Evolutionary conservation across 176 grass and related monocot genomes (phyloP), one percentile per base, ranked within the genome.

Genomic region (Eleusine indica): DNA sequence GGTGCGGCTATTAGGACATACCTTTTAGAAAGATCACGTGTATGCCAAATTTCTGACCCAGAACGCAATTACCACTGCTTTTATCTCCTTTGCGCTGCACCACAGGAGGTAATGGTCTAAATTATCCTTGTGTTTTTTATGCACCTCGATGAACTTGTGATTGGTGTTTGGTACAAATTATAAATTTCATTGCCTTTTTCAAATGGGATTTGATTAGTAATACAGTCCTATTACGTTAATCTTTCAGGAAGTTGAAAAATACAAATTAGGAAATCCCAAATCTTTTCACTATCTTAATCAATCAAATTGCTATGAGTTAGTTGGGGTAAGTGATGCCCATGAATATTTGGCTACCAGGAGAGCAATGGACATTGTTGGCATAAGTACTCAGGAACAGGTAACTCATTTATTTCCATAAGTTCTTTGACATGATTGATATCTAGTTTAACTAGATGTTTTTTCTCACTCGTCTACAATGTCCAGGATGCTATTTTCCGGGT

Each of bases 401-500:
- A 25, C 73, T 85, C 68, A 83, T 29, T 87, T 83, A 7, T 52
- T 73, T 76, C 57, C 61, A 83, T 62, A 47, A 72, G 10, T 68
- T 86, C 38, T 57, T 86, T 67, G 47, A 47, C 70, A 75, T 77
- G 57, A 68, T 86, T 65, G 39, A 54, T 92, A 52, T 12, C 30
- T 69, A 52, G 12, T 56, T 82, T 56, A 49, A 84, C 29, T 82
- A 29, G 53, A 79, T 70, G 12, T 53, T 46, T 81, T 57, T 86
- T 72, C 82, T 85, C 75, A 76, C 81, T 57, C 41, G 25, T 86
- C 65, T 91, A 63, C 77, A 83, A 88, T 86, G 78, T 89, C 17
- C 84, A 98, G 96, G 96, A 98, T 85, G 96, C 93, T 52, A 98
- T 98, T 87, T 98, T 95, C 52, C 94, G 96, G 91, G 96, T 98